Conservation (phyloP, 176 grass and related monocot genomes). For the Avena insularis region DNA sequence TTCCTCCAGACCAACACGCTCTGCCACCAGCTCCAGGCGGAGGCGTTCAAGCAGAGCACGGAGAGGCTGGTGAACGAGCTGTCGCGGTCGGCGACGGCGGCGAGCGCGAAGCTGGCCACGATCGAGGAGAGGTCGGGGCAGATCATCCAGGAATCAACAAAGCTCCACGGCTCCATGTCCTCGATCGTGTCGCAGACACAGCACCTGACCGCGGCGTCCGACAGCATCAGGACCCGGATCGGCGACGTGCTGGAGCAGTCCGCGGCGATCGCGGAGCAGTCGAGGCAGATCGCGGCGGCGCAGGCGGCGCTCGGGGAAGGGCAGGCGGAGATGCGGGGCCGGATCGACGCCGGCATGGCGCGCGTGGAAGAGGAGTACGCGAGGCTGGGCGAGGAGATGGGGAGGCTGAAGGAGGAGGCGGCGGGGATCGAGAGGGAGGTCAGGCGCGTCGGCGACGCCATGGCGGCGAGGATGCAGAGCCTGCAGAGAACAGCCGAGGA, state of each 20-base stretch:
- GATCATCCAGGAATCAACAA: conserved; percentile 42
- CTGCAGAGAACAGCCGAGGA: conserved; percentile 63
- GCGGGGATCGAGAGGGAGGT: conserved; percentile 56
- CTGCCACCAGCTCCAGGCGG: conserved; percentile 80
- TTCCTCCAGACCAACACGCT: conserved; percentile 71
- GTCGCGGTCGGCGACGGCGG: conserved; percentile 43
- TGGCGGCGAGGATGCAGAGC: conserved; percentile 58
- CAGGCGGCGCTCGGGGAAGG: conserved; percentile 59
- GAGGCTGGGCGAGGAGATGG: conserved; percentile 54
- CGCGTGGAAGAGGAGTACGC: conserved; percentile 53
- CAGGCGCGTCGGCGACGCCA: conserved; percentile 45
- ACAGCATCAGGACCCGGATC: conserved; percentile 39
- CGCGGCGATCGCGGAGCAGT: conserved; percentile 50
- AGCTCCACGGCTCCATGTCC: conserved; percentile 46
- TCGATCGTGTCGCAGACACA: conserved; percentile 47
- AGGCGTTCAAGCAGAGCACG: conserved; percentile 78
- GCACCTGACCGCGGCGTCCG: conserved; percentile 40
- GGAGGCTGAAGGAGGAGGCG: conserved; percentile 47
- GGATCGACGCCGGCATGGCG: conserved; percentile 58
- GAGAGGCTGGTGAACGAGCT: conserved; percentile 75
- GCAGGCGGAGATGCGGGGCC: conserved; percentile 51
- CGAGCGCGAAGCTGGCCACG: conserved; percentile 51
- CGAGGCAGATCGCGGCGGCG: conserved; percentile 51
- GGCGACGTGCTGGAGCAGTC: conserved; percentile 53
- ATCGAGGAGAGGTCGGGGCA: conserved; percentile 57